Conservation (phyloP, 2,329 filamentous ascomycete genomes). For the Exserohilum turcica region DNA sequence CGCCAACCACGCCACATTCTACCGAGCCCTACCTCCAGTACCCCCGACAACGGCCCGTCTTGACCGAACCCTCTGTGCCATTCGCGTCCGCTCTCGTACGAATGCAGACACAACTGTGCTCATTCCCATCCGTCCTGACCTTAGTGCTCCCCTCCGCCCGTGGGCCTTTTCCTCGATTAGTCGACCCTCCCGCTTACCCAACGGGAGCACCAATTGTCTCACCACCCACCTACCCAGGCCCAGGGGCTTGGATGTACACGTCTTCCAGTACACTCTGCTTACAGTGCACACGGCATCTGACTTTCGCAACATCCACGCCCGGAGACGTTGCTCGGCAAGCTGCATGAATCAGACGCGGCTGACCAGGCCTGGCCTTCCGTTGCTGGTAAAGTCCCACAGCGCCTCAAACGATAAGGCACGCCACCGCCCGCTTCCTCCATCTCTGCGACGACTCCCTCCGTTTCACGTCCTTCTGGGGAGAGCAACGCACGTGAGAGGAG, state of each 20-base stretch:
- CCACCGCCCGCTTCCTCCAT: constrained; percentile 12
- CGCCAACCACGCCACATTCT: constrained; percentile 10
- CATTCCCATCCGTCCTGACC: constrained; percentile 8
- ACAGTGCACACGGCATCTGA: not conserved
- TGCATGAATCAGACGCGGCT: constrained; percentile 1
- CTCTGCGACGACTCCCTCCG: too few species aligned
- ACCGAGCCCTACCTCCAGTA: not conserved
- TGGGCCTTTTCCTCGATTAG: constrained; percentile 14
- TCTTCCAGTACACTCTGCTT: constrained; percentile 2
- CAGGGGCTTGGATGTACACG: not conserved
- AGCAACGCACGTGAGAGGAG: not conserved
- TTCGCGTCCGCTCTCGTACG: constrained; percentile 4
- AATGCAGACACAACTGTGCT: constrained; percentile 18
- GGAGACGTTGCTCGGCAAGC: constrained; percentile 5
- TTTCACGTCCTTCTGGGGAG: too few species aligned
- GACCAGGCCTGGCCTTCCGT: constrained; percentile 15
- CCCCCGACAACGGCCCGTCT: constrained; percentile 6
- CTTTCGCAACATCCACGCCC: constrained; percentile 1
- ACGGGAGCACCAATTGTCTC: not conserved
- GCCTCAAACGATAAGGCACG: constrained; percentile 15
- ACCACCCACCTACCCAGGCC: not conserved
- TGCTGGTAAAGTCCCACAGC: constrained; percentile 13
- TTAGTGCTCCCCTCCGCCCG: constrained; percentile 15
- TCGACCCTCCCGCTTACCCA: constrained; percentile 8
- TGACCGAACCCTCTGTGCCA: not conserved